Base-by-base conservation (phyloP, 768 basidiomycete genomes). In the Boletus subparvulus region DNA sequence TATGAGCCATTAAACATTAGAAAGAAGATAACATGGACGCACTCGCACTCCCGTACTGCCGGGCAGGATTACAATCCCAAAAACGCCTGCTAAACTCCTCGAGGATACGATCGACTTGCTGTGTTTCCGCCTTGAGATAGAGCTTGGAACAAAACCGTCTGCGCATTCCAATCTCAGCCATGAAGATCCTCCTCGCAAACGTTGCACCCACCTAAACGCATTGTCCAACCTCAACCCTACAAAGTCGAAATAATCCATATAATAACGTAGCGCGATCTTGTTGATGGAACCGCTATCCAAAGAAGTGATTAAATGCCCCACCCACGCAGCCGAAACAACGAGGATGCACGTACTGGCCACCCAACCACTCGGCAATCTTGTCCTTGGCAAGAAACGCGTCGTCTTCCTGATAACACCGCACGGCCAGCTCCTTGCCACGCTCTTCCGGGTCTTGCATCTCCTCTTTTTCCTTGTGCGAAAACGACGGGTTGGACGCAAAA, bases 331-430 rank as follows among this genome's bases (percentile, higher is more conserved):
- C 43, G 40, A 50, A 39, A 59, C 49, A 60, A 46, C 35, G 41
- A 40, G 24, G 12, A 42, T 41, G n/a, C 9, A 88, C 95, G 76
- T 63, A 98, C 94, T 82, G 75, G 69, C 92, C 88, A 64, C 97
- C 97, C 40, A 99, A 79, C 87, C 92, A 99, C 71, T 97, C 94
- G 1, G 96, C 94, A 64, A 98, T 92, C 76, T 95, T 96, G 65
- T 95, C 94, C 67, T 87, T 58, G 30, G 51, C 78, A 64, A 95
- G 70, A 68, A 94, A 95, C 16, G 80, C 80, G 62, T 89, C 89
- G 65, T 98, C 93, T 63, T 94, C 93, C 33, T 83, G 80, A 83
- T 91, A 92, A 72, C 91, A 95, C 53, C 85, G 82, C 36, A 78
- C 73, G 0, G 95, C 94, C 43, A 92, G 72, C 49, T 86, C 86